A percentile compares a stretch with the other conserved stretches of the same genome.
phyloP scores from a whole-genome alignment of 805 yeast species.

The Wickerhamiella galacta region DNA sequence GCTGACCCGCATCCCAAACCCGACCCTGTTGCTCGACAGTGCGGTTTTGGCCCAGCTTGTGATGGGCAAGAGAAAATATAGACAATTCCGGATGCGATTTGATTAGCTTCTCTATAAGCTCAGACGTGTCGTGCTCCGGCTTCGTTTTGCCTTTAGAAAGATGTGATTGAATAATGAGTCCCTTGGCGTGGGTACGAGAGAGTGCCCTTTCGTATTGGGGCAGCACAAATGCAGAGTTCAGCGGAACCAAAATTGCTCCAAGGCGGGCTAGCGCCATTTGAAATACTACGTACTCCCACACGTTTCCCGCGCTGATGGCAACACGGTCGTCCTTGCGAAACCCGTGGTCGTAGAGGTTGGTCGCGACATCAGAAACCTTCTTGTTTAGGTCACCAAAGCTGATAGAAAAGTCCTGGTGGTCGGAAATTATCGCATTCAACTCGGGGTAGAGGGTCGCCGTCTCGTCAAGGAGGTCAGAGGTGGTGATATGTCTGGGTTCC shows the following conservation, averaged over 20 bases:
- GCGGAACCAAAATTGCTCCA: conserved; percentile 18
- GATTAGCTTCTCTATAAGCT: background rate
- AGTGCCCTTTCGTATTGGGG: conserved; percentile 16
- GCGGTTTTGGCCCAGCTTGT: background rate
- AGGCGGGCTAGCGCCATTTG: conserved; percentile 17
- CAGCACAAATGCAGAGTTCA: conserved; percentile 19
- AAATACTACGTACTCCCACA: conserved; percentile 18
- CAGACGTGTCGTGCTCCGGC: conserved; percentile 8
- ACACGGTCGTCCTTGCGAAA: conserved; percentile 15
- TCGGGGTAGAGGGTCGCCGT: conserved; percentile 8
- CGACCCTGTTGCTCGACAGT: background rate
- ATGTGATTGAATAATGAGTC: conserved; percentile 13
- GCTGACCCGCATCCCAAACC: background rate
- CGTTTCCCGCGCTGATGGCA: conserved; percentile 18
- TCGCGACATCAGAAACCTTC: conserved; percentile 10
- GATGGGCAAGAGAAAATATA: conserved; percentile 29
- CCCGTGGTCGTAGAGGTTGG: conserved; percentile 10
- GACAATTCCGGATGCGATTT: background rate
- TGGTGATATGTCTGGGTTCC: background rate
- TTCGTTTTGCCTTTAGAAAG: conserved; percentile 1
- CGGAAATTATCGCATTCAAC: conserved; percentile 13
- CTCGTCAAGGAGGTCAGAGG: conserved; percentile 5
- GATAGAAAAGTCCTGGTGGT: conserved; percentile 10
- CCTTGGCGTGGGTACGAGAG: conserved; percentile 11
- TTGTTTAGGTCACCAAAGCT: conserved; percentile 12